Conservation (phyloP, 371 early-diverging fungal genomes). For the Cokeromyces recurvatus region DNA sequence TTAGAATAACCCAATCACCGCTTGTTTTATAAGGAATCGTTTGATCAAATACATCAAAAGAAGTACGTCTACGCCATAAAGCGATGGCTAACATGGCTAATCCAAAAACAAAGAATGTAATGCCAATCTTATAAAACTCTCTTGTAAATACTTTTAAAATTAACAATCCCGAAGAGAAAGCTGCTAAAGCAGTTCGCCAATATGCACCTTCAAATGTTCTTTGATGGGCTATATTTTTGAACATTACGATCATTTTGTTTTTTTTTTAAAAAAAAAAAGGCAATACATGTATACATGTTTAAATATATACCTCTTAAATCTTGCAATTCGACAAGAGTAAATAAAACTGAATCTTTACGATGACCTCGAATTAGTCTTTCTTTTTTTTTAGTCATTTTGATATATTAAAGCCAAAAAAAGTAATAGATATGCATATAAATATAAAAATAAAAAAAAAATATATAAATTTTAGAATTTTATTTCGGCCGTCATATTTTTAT, state of each 20-base stretch:
- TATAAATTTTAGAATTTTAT: too few species aligned
- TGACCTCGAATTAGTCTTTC: slow-evolving; percentile 38
- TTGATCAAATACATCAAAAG: slow-evolving; percentile 44
- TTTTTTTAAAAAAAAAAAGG: too few species aligned
- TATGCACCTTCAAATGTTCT: slow-evolving; percentile 79
- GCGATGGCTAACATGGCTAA: slow-evolving; percentile 64
- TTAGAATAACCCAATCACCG: slow-evolving; percentile 48
- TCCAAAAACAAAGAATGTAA: slow-evolving; percentile 70
- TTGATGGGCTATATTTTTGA: slow-evolving; percentile 63
- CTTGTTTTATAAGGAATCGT: slow-evolving; percentile 43
- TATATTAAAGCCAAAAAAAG: too few species aligned
- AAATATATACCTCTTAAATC: slow-evolving; percentile 41
- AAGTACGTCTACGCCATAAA: slow-evolving; percentile 48
- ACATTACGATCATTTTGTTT: too few species aligned
- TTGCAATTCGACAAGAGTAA: slow-evolving; percentile 35
- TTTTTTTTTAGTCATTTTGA: slow-evolving; percentile 7
- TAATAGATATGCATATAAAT: too few species aligned
- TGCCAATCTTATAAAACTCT: slow-evolving; percentile 68
- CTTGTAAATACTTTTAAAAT: slow-evolving; percentile 66
- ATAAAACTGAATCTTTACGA: slow-evolving; percentile 33
- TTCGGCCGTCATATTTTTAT: too few species aligned
- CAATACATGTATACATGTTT: too few species aligned
- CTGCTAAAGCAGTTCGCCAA: slow-evolving; percentile 68
- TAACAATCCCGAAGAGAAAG: slow-evolving; percentile 66
- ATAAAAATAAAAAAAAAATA: too few species aligned